These are phyloP conservation scores for Powellomyces hirtus DNA, from an alignment of 192 early-diverging fungal genomes.

Conservation along the genomic window DNA sequence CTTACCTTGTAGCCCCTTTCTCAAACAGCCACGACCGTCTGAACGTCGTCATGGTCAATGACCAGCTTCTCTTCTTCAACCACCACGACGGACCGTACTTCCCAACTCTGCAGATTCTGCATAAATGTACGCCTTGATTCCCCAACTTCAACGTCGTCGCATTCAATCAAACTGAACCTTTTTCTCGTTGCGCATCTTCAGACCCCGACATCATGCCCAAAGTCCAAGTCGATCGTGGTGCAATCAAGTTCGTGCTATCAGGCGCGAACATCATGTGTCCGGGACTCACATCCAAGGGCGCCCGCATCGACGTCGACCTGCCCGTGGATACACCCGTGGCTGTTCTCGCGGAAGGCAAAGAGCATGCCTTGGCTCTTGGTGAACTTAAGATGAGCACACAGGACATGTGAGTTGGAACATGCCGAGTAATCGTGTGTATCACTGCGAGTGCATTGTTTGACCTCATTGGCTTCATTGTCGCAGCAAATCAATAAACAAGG, in stretches of 20 bases:
- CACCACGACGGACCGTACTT: constrained; percentile 90
- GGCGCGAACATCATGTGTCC: constrained; percentile 99
- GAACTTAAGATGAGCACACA: constrained; percentile 81
- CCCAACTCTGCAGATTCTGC: constrained; percentile 83
- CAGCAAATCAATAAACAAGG: constrained; percentile 74
- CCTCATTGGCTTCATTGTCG: background rate
- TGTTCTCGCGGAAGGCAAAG: constrained; percentile 94
- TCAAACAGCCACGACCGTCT: constrained; percentile 78
- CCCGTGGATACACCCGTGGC: constrained; percentile 74
- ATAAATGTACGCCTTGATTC: constrained; percentile 68
- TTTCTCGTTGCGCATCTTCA: constrained; percentile 21
- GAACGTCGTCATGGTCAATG: constrained; percentile 78
- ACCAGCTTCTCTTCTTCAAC: constrained; percentile 89
- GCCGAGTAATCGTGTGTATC: background rate
- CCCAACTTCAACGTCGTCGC: no score
- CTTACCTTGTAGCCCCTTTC: background rate
- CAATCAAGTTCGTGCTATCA: constrained; percentile 95
- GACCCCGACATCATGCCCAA: constrained; percentile 88
- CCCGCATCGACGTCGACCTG: constrained; percentile 69
- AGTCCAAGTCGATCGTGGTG: constrained; percentile 92
- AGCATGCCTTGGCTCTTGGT: constrained; percentile 90
- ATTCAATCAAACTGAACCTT: background rate
- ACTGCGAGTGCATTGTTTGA: background rate
- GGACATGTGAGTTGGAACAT: constrained; percentile 69
- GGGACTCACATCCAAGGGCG: constrained; percentile 92